Evolutionary conservation across 2,329 filamentous ascomycete species (phyloP).

Genomic region (Huntiella savannae): DNA sequence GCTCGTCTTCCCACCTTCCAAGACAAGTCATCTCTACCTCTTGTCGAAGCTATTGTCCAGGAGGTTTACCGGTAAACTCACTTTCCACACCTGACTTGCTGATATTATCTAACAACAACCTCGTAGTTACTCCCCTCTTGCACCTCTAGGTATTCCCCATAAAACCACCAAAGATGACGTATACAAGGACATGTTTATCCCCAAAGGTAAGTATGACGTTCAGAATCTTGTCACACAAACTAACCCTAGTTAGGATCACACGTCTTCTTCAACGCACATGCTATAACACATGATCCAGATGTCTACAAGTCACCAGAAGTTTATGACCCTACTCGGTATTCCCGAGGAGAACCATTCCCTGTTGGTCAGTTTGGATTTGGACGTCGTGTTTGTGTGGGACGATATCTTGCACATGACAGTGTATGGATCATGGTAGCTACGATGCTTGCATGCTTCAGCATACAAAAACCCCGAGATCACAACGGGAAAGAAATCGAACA

Average conservation of each 20-base stretch:
- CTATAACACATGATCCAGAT: slow-evolving; percentile 24
- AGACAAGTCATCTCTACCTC: background rate
- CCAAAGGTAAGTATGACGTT: slow-evolving; percentile 22
- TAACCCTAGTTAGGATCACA: slow-evolving; percentile 16
- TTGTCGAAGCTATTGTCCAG: background rate
- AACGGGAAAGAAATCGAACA: slow-evolving; percentile 17
- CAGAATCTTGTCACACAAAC: background rate
- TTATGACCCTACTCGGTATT: slow-evolving; percentile 30
- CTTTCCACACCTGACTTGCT: background rate
- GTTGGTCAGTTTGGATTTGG: slow-evolving; percentile 20
- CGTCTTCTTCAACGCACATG: slow-evolving; percentile 23
- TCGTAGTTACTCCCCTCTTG: slow-evolving; percentile 23
- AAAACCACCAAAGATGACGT: slow-evolving; percentile 33
- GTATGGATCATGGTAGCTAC: slow-evolving; percentile 21
- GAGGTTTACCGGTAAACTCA: background rate
- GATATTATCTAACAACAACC: background rate
- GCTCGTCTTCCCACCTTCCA: background rate
- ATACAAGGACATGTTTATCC: slow-evolving; percentile 38
- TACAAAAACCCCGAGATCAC: slow-evolving; percentile 15
- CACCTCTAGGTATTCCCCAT: slow-evolving; percentile 33
- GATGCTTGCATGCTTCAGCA: slow-evolving; percentile 17
- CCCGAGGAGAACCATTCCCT: slow-evolving; percentile 25
- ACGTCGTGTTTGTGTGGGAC: slow-evolving; percentile 18
- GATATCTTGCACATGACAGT: slow-evolving; percentile 19
- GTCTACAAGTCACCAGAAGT: slow-evolving; percentile 22